Percentiles rank a stretch among this genome's conserved stretches.
These are phyloP conservation scores for Sungouiozyma intestinalis DNA, from an alignment of 805 yeast species.

Conservation along the genomic window DNA sequence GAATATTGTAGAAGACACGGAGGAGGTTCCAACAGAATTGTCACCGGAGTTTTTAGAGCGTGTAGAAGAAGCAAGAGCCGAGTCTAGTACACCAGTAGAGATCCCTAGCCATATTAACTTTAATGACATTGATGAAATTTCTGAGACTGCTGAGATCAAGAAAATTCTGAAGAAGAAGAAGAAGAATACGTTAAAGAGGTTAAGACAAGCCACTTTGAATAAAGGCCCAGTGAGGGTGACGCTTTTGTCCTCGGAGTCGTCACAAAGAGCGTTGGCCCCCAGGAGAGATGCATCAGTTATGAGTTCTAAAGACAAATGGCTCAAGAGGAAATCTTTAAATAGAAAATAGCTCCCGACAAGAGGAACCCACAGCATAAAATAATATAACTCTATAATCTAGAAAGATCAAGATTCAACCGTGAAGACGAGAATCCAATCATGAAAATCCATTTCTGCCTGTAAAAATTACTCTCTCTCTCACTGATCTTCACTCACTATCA, in stretches of 20 bases:
- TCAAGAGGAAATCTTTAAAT: conserved; percentile 23
- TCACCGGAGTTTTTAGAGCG: conserved; percentile 33
- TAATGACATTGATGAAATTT: conserved; percentile 18
- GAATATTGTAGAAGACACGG: conserved; percentile 5
- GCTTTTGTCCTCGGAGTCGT: conserved; percentile 16
- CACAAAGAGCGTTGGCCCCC: conserved; percentile 21
- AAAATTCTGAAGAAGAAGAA: conserved; percentile 17
- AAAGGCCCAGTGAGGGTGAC: conserved; percentile 36
- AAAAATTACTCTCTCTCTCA: not conserved
- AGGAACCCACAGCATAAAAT: not conserved
- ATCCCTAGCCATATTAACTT: conserved; percentile 29
- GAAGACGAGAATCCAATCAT: too few species aligned
- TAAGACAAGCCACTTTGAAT: conserved; percentile 23
- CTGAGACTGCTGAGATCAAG: conserved; percentile 10
- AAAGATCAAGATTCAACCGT: too few species aligned
- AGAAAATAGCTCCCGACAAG: conserved; percentile 14
- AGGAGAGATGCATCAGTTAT: conserved; percentile 18
- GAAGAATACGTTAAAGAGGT: conserved; percentile 26
- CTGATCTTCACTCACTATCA: conserved; percentile 13
- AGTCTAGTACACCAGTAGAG: conserved; percentile 2
- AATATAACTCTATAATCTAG: not conserved
- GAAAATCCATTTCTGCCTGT: too few species aligned
- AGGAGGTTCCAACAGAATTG: conserved; percentile 29
- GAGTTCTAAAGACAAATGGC: conserved; percentile 26
- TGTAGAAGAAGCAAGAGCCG: conserved; percentile 15